A percentile compares a stretch with the other conserved stretches of the same genome.
phyloP scores from a whole-genome alignment of 2,329 filamentous ascomycete species.

The Lasiodiplodia theobromae region DNA sequence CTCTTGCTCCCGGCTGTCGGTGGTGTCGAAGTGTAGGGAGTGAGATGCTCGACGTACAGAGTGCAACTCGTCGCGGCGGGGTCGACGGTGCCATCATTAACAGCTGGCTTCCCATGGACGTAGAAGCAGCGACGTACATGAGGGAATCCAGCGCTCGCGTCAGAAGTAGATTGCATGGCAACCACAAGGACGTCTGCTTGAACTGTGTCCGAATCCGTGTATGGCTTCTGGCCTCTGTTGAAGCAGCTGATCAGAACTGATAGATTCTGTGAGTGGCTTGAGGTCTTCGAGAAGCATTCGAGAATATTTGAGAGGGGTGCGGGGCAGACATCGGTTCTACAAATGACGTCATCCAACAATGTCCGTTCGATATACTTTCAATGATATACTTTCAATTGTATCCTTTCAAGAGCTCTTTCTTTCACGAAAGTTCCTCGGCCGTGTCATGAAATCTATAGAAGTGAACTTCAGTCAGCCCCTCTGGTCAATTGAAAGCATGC shows the following conservation, averaged over 20 bases:
- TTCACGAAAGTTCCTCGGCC: no score
- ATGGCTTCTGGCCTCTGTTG: neutral
- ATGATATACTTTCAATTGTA: no score
- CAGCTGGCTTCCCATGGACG: neutral
- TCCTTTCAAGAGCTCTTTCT: no score
- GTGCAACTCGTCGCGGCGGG: neutral
- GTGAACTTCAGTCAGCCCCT: no score
- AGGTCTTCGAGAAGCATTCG: neutral
- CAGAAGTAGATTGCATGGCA: neutral
- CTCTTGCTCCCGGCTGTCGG: neutral
- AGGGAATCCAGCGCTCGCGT: neutral
- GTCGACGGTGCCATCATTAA: no score
- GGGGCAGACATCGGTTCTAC: neutral
- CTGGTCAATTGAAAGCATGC: no score
- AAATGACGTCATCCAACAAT: neutral
- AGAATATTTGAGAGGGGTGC: neutral
- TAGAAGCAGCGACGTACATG: neutral
- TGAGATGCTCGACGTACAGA: slow-evolving; percentile 3
- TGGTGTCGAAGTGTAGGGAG: neutral
- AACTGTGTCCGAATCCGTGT: no score
- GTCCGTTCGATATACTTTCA: neutral
- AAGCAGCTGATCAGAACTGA: neutral
- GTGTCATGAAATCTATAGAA: no score
- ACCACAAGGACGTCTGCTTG: no score
- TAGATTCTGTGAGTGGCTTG: neutral